Evolutionary conservation across 768 basidiomycete genomes (phyloP).

Genomic region (Lanmaoa rubissima): DNA sequence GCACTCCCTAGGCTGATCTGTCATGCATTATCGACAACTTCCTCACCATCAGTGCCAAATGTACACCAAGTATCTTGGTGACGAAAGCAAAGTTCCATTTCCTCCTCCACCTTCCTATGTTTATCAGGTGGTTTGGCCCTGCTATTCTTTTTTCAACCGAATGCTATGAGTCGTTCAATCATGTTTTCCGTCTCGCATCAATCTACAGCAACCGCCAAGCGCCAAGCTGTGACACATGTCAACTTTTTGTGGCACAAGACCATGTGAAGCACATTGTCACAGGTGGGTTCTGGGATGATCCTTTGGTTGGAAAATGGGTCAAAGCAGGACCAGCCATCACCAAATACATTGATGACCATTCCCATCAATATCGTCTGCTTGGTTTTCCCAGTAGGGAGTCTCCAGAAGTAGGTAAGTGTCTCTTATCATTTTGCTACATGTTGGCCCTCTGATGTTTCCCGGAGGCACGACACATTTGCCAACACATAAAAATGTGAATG

Average conservation of each 20-base stretch:
- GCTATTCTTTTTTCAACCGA: slow-evolving; percentile 31
- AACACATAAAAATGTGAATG: too few relatives aligned
- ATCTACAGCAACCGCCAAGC: slow-evolving; percentile 33
- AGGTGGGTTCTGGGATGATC: slow-evolving; percentile 15
- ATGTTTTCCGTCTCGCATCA: slow-evolving; percentile 23
- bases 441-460: too few relatives aligned
- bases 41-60: slow-evolving; percentile 19
- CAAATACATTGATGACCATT: too few relatives aligned
- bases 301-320: not conserved
- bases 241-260: slow-evolving; percentile 8
- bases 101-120: slow-evolving; percentile 26
- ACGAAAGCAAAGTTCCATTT: slow-evolving; percentile 34
- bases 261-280: slow-evolving; percentile 13
- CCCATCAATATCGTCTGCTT: too few relatives aligned
- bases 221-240: slow-evolving; percentile 24
- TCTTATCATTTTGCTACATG: too few relatives aligned
- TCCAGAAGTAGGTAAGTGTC: too few relatives aligned
- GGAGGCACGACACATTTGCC: too few relatives aligned
- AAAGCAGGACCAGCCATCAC: not conserved
- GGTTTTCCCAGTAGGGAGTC: too few relatives aligned
- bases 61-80: slow-evolving; percentile 26
- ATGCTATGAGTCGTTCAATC: slow-evolving; percentile 29
- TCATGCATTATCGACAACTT: slow-evolving; percentile 24
- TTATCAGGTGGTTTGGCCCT: slow-evolving; percentile 29
- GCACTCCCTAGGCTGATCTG: too few relatives aligned